Base-by-base conservation (phyloP, 2,329 filamentous ascomycete species). In the Nannizziopsis arthrosporioides region DNA sequence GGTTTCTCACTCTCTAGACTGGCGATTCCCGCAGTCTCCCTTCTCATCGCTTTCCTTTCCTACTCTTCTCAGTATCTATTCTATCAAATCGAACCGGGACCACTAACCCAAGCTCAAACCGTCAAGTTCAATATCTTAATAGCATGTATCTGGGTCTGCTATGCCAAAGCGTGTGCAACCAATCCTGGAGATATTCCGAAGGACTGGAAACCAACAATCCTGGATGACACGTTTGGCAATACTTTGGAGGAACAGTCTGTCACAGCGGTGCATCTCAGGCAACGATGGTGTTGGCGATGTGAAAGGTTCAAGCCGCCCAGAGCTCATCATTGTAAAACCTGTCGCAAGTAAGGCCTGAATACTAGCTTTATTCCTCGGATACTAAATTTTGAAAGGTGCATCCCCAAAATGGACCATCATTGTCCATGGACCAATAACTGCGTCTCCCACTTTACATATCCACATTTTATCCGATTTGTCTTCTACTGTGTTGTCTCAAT, bases 401-500 rank as follows among this genome's bases (percentile, higher is more conserved):
- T 81, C 43, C 76, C 76, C 0, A 80, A 79, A 61, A 80, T 80
- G 77, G 77, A 81, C 59, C 77, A 81, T 58, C 79, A 82, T 59
- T 82, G 79, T 59, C 77, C 78, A 5, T 82, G 79, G 79, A 81
- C 78, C 18, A 68, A 66, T 31, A 82, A 82, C 57, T 82, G 79
- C 57, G 77, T 82, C 46, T 82, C 78, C 37, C 74, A 82, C 61
- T 75, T 74, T 54, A 81, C 78, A 0, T 75, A 80, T 51, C 79
- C 79, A 1, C 79, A 82, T 58, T 82, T 82, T 59, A 62, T 81
- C 12, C 77, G 79, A 17, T 81, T 82, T 59, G 62, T 82, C 37
- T 70, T 75, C 53, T 82, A 77, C 56, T 71, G 77, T 1, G 74
- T 78, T 2, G 56, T 65, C n/a, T 72, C 75, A 0, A 79, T 81